These are phyloP conservation scores for Hericium erinaceus DNA, from an alignment of 768 basidiomycete genomes.

Conservation along the genomic window DNA sequence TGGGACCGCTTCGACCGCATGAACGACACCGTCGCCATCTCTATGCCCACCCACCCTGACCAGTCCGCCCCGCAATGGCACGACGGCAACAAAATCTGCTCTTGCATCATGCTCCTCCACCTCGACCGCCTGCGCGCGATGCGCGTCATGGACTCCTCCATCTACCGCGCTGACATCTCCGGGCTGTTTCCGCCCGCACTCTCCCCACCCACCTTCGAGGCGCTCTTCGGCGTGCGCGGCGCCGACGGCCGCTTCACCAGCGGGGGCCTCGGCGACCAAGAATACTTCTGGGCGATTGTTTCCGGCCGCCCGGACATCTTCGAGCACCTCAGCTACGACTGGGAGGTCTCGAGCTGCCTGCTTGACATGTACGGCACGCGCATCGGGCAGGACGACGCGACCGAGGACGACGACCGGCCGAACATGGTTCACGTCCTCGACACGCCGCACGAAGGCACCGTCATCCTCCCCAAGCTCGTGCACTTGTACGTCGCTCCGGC, in stretches of 20 bases:
- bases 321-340: slow-evolving; percentile 35
- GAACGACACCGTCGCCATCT: slow-evolving; percentile 27
- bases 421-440: slow-evolving; percentile 25
- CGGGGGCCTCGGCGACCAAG: slow-evolving; percentile 42
- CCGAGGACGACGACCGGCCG: slow-evolving; percentile 27
- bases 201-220: slow-evolving; percentile 32
- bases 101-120: slow-evolving; percentile 45
- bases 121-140: slow-evolving; percentile 32
- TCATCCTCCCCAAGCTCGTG: slow-evolving; percentile 36
- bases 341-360: slow-evolving; percentile 40
- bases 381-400: slow-evolving; percentile 30
- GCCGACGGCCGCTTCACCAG: slow-evolving; percentile 30
- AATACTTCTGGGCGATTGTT: slow-evolving; percentile 48
- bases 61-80: slow-evolving; percentile 32
- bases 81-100: slow-evolving; percentile 38
- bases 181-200: slow-evolving; percentile 24
- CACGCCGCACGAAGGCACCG: slow-evolving; percentile 35
- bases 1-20: slow-evolving; percentile 33
- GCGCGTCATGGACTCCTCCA: slow-evolving; percentile 38
- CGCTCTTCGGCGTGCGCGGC: slow-evolving; percentile 33
- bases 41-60: slow-evolving; percentile 38
- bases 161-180: slow-evolving; percentile 25
- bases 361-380: slow-evolving; percentile 36
- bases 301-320: slow-evolving; percentile 31
- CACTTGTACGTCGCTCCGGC: slow-evolving; percentile 46